A percentile compares a stretch with the other conserved stretches of the same genome.
phyloP scores from a whole-genome alignment of 2,329 filamentous ascomycete species.

The Colletotrichum kahawae region DNA sequence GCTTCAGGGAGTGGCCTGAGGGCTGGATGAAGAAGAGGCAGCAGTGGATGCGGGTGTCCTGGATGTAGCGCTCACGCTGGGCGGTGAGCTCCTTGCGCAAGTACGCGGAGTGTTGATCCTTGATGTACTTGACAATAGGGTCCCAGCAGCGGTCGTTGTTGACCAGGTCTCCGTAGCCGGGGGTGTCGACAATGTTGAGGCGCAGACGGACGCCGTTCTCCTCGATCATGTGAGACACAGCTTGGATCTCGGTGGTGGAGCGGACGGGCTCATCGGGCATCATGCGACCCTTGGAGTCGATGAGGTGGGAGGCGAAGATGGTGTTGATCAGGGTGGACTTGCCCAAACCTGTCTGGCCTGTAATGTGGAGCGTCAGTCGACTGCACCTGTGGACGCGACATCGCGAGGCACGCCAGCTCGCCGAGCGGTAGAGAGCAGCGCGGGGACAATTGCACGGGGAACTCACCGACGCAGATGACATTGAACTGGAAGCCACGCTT shows the following conservation, averaged over 20 bases:
- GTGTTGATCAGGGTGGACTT: conserved; percentile 99
- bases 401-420: neutral
- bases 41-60: conserved; percentile 99
- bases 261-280: conserved; percentile 91
- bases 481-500: conserved; percentile 99
- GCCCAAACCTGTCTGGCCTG: conserved; percentile 97
- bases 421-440: neutral
- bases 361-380: conserved; percentile 14
- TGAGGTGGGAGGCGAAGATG: conserved; percentile 99
- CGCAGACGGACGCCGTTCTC: conserved; percentile 98
- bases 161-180: conserved; percentile 96
- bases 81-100: conserved; percentile 99
- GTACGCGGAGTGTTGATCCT: conserved; percentile 99
- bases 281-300: conserved; percentile 97
- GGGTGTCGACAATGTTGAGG: conserved; percentile 98
- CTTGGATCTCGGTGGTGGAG: conserved; percentile 96
- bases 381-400: neutral
- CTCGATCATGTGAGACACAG: conserved; percentile 98
- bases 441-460: neutral
- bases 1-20: conserved; percentile 96
- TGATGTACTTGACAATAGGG: conserved; percentile 99
- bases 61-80: conserved; percentile 98
- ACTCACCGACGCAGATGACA: conserved; percentile 97
- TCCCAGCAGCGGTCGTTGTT: conserved; percentile 99
- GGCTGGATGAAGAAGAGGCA: conserved; percentile 99